phyloP scores from a whole-genome alignment of 2,329 filamentous ascomycete genomes.

The Aspergillus clavatus region DNA sequence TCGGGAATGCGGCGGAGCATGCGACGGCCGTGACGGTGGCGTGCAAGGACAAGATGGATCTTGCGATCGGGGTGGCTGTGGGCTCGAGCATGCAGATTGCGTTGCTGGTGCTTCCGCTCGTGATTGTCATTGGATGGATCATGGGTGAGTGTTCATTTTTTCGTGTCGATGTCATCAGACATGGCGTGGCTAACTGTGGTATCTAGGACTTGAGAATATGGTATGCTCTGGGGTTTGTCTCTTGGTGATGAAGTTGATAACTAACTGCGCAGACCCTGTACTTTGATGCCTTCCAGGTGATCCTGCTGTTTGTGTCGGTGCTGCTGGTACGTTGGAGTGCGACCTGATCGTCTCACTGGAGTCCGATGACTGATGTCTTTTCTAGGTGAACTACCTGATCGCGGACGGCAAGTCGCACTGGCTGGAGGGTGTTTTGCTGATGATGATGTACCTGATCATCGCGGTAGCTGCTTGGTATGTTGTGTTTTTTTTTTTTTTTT shows the following conservation, averaged over 20 bases:
- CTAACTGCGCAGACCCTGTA: conserved; percentile 54
- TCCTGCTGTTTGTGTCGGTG: conserved; percentile 54
- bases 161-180: not conserved
- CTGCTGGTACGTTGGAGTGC: conserved; percentile 40
- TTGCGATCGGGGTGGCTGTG: conserved; percentile 63
- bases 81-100: conserved; percentile 63
- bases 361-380: conserved; percentile 6
- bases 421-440: conserved; percentile 58
- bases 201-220: conserved; percentile 55
- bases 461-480: conserved; percentile 54
- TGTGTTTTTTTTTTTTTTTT: too few relatives aligned
- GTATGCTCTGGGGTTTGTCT: conserved; percentile 15
- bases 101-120: conserved; percentile 56
- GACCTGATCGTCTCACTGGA: not conserved
- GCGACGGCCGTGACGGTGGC: conserved; percentile 59
- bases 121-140: conserved; percentile 59
- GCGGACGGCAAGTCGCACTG: conserved; percentile 55
- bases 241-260: not conserved
- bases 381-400: conserved; percentile 58
- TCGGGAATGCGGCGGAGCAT: conserved; percentile 63
- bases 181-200: conserved; percentile 6
- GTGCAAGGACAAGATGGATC: conserved; percentile 64
- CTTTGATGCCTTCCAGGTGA: conserved; percentile 86
- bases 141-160: conserved; percentile 35
- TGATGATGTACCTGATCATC: conserved; percentile 59